Evolutionary conservation across 257 asterid species (phyloP), one percentile per base, ranked within the genome.

Genomic region (Thymus mandschuricus): DNA sequence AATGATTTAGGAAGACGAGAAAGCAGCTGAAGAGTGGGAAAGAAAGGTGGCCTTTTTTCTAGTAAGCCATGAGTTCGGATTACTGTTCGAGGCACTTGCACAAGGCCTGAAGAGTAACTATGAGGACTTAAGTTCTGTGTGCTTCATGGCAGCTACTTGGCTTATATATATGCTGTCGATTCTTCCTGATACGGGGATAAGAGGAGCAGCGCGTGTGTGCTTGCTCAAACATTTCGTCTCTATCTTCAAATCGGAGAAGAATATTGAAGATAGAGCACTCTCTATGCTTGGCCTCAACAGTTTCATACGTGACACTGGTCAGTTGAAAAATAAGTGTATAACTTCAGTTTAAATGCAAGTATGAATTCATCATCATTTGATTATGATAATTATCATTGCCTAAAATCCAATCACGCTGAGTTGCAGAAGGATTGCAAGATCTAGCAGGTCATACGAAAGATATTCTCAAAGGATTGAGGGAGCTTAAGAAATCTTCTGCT

Each of bases 41-140:
- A 85, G 79, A 66, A 87, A 81, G 79, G 85, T 86, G 82, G 89
- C 92, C 0, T 88, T 79, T 73, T 80, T 77, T 56, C 82, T 92
- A 6, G 94, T 89, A 59, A 86, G 89, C 89, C 93, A 92, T 80
- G 98, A 92, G 70, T 92, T 89, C 33, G 98, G 96, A 2, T 68
- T 92, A 38, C 64, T 92, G 27, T 89, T 89, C 75, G 98, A 88
- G 79, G 96, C 88, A 72, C 79, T 92, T 50, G 93, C 92, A 29
- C 89, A 86, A 76, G 94, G 98, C 10, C 61, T 89, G 58, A 81
- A 83, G 31, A 83, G 94, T 46, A 80, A 70, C 62, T 50, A 72
- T 35, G 81, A 81, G 77, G 94, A 89, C 61, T 66, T 92, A 52
- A 79, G 58, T 44, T 82, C 96, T 0, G 80, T 84, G n/a, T 89